Percentiles rank a stretch among this genome's conserved stretches.
phyloP scores from a whole-genome alignment of 495 filamentous ascomycete species.

The Parathielavia hyrcaniae region DNA sequence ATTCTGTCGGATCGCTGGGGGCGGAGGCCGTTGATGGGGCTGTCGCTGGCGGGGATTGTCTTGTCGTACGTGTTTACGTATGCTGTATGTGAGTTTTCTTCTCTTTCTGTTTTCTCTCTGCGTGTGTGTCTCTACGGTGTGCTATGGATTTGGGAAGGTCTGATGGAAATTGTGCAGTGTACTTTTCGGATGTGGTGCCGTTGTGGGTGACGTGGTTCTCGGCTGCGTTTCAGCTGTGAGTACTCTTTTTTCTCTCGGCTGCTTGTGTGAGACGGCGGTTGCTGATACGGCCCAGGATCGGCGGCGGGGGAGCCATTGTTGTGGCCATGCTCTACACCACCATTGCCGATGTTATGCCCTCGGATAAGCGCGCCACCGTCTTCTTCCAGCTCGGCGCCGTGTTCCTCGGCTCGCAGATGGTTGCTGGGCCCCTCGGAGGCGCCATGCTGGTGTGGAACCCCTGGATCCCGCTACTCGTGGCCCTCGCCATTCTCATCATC shows the following conservation, averaged over 20 bases:
- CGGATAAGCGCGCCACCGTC: conserved; percentile 23
- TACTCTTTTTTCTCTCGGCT: background rate
- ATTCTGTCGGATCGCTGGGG: conserved; percentile 35
- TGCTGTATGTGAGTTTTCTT: conserved; percentile 24
- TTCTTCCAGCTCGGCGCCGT: conserved; percentile 30
- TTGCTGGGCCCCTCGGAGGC: conserved; percentile 25
- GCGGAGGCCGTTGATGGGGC: conserved; percentile 25
- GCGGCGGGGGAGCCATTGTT: conserved; percentile 26
- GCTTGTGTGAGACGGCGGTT: background rate
- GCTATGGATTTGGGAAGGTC: background rate
- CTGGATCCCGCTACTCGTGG: conserved; percentile 26
- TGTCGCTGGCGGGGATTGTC: conserved; percentile 22
- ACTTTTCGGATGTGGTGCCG: conserved; percentile 28
- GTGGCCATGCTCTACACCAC: conserved; percentile 34
- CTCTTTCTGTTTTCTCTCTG: background rate
- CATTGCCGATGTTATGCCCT: conserved; percentile 29
- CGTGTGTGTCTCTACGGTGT: background rate
- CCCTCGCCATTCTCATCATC: conserved; percentile 15
- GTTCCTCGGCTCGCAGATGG: conserved; percentile 25
- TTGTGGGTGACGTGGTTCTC: conserved; percentile 28
- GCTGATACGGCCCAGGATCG: conserved; percentile 21
- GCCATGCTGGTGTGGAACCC: conserved; percentile 22
- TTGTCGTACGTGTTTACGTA: conserved; percentile 14
- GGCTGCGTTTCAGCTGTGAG: conserved; percentile 25
- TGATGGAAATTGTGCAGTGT: conserved; percentile 18